Base-by-base conservation (phyloP, 371 early-diverging fungal species). In the Mucor saturninus region DNA sequence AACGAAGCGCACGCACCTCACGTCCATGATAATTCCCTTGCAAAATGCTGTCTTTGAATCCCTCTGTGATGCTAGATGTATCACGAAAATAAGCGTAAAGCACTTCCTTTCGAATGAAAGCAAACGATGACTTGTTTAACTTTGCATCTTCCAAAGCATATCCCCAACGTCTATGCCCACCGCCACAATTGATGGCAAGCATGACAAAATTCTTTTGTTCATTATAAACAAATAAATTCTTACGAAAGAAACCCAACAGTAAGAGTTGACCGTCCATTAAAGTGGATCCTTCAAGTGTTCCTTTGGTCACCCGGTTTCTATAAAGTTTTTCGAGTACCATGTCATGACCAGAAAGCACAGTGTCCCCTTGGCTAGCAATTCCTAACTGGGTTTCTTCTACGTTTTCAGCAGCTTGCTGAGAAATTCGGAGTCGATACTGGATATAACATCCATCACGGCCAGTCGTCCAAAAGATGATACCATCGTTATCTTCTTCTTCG, bases 401-500 rank as follows among this genome's bases (percentile, higher is more conserved):
- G 40, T 15, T 38, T 5, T 40, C 48, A 9, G 14, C 11, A 26
- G 7, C 4, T 21, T 30, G 21, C 0, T 61, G 30, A 37, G 26
- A 42, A 21, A 77, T 73, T 30, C 63, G 57, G n/a, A 89, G 72
- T n/a, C 87, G 75, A 56, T 86, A 87, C 38, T 86, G 80, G 26
- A 80, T 80, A 74, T 80, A 90, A 32, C 80, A 78, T 1, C 91
- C 91, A 72, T 91, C 91, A 7, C 91, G 80, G 4, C 91, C 91
- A 5, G 88, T 84, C 2, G 89, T 83, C 67, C 81, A 88, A 26
- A 91, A 83, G 1, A 63, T 68, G 29, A 89, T 59, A 15, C 73
- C 71, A 5, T 73, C 68, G 7, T 61, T 64, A n/a, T 71, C 71
- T 6, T 76, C 67, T 5, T 61, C 49, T 0, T 70, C 71, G 30